These are phyloP conservation scores for Naganishia vaughanmartiniae DNA, from an alignment of 768 basidiomycete genomes.

Conservation along the genomic window DNA sequence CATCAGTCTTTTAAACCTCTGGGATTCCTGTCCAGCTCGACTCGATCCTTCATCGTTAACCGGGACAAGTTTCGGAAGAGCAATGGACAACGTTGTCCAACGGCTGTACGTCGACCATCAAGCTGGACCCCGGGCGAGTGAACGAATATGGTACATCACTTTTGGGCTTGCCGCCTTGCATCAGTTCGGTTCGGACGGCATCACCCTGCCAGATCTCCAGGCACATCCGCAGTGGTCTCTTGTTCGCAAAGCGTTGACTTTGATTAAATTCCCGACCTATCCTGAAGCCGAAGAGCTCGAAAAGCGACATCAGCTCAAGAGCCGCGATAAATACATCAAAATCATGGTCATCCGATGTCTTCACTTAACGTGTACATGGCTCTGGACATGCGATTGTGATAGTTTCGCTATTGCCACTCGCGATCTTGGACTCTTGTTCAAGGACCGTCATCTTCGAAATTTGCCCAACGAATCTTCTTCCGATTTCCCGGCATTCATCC, in stretches of 20 bases:
- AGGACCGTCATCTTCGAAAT: conserved; percentile 71
- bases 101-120: conserved; percentile 34
- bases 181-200: conserved; percentile 68
- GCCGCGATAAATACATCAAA: conserved; percentile 69
- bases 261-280: conserved; percentile 59
- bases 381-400: conserved; percentile 65
- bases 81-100: conserved; percentile 36
- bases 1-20: conserved; percentile 58
- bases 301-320: conserved; percentile 56
- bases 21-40: conserved; percentile 35
- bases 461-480: conserved; percentile 59
- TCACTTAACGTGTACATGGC: conserved; percentile 70
- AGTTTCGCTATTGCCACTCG: conserved; percentile 60
- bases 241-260: conserved; percentile 61
- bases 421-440: conserved; percentile 69
- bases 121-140: conserved; percentile 54
- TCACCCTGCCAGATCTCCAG: conserved; percentile 56
- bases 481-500: conserved; percentile 72
- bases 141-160: conserved; percentile 68
- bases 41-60: conserved; percentile 42
- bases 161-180: conserved; percentile 71
- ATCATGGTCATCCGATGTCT: conserved; percentile 70
- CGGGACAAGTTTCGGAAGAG: conserved; percentile 48
- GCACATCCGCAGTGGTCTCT: conserved; percentile 61
- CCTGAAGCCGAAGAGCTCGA: conserved; percentile 53